Percentiles rank a stretch among this genome's conserved stretches.
Conservation (phyloP, 768 basidiomycete species). For the Chalciporus pseudorubinellus region DNA sequence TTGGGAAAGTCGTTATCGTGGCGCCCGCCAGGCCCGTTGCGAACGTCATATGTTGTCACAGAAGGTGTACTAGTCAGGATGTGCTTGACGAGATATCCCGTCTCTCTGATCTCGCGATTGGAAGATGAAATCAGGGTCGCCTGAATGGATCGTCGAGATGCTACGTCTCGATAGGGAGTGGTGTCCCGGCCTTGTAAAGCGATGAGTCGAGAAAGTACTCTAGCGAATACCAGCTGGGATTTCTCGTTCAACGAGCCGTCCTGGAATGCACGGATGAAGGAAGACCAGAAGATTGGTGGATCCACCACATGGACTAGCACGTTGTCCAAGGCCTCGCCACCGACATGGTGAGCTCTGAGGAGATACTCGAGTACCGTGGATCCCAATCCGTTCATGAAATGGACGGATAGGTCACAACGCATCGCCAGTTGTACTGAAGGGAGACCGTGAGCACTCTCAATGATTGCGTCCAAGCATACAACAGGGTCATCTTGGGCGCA, state of each 20-base stretch:
- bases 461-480: slow-evolving; percentile 38
- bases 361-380: slow-evolving; percentile 39
- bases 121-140: neutral
- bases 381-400: slow-evolving; percentile 44
- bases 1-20: slow-evolving; percentile 65
- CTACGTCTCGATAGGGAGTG: slow-evolving; percentile 36
- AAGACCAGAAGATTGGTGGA: slow-evolving; percentile 50
- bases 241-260: neutral
- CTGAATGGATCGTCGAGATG: slow-evolving; percentile 29
- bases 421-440: slow-evolving; percentile 40
- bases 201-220: slow-evolving; percentile 47
- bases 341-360: slow-evolving; percentile 37
- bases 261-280: slow-evolving; percentile 34
- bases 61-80: no score
- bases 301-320: slow-evolving; percentile 44
- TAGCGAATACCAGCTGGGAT: slow-evolving; percentile 32
- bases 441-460: slow-evolving; percentile 37
- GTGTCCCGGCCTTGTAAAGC: slow-evolving; percentile 32
- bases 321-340: slow-evolving; percentile 40
- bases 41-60: no score
- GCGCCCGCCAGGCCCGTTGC: slow-evolving; percentile 48
- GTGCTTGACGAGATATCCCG: no score
- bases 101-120: no score
- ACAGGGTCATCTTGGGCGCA: slow-evolving; percentile 38
- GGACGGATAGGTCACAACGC: slow-evolving; percentile 33